Conservation (phyloP, 768 basidiomycete genomes). For the Suillus decipiens region DNA sequence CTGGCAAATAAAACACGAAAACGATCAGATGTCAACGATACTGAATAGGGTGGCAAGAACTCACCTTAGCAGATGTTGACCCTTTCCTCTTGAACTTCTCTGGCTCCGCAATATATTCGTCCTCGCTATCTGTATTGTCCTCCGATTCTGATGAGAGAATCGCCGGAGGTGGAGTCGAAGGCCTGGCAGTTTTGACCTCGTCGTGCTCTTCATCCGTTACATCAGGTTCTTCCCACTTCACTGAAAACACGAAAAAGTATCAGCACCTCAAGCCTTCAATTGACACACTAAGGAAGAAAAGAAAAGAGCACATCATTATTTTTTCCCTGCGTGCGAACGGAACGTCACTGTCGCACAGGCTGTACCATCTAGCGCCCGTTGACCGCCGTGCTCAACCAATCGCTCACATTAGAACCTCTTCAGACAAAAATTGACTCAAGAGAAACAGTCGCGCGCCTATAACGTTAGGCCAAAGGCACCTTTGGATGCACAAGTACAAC, state of each 20-base stretch:
- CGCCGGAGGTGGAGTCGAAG: conserved; percentile 33
- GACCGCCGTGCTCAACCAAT: conserved; percentile 32
- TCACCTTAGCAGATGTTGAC: conserved; percentile 43
- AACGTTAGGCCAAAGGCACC: conserved; percentile 35
- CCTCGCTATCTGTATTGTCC: conserved; percentile 56
- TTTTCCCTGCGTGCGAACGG: conserved; percentile 9
- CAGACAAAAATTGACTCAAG: conserved; percentile 37
- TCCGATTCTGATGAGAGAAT: conserved; percentile 48
- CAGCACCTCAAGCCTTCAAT: conserved; percentile 24
- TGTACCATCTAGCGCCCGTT: conserved; percentile 10
- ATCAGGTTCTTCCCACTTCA: conserved; percentile 72
- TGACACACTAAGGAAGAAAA: conserved; percentile 18
- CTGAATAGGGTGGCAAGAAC: conserved; percentile 26
- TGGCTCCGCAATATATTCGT: conserved; percentile 66
- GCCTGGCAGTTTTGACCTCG: conserved; percentile 20
- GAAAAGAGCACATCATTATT: conserved; percentile 10
- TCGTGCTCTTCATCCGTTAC: conserved; percentile 47
- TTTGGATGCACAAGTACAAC: conserved; percentile 25
- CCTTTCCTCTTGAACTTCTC: conserved; percentile 36
- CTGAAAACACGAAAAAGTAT: conserved; percentile 42
- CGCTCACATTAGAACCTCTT: conserved; percentile 27
- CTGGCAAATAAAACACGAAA: conserved; percentile 31
- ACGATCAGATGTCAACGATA: conserved; percentile 16
- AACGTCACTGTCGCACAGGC: conserved; percentile 9
- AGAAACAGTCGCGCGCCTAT: conserved; percentile 35